A percentile compares a stretch with the other conserved stretches of the same genome.
Evolutionary conservation across 768 basidiomycete genomes (phyloP).

Genomic region (Tylopilus balloui): DNA sequence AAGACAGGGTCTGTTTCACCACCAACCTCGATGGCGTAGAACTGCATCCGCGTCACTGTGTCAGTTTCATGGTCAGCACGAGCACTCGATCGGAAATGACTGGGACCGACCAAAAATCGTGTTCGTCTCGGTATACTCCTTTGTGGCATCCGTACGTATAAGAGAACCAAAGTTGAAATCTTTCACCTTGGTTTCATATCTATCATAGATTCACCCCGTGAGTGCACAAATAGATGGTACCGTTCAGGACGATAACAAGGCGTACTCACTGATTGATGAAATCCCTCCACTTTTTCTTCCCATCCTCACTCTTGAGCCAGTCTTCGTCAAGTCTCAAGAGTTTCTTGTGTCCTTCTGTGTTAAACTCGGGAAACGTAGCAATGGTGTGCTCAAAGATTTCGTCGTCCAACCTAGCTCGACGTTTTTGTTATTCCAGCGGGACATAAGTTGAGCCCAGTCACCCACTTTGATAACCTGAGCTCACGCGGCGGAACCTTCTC

Average conservation of each 20-base stretch:
- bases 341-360: constrained; percentile 42
- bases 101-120: constrained; percentile 78
- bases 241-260: not conserved
- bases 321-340: constrained; percentile 76
- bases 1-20: constrained; percentile 7
- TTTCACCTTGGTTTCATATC: constrained; percentile 86
- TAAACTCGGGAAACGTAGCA: constrained; percentile 77
- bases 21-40: constrained; percentile 85
- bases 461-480: constrained; percentile 79
- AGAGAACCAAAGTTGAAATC: constrained; percentile 97
- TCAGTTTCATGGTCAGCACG: constrained; percentile 10
- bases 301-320: constrained; percentile 82
- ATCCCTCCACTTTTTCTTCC: constrained; percentile 87
- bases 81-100: not conserved
- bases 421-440: constrained; percentile 11
- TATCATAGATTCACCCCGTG: constrained; percentile 26
- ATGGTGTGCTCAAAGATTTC: constrained; percentile 81
- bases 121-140: constrained; percentile 88
- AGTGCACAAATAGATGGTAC: constrained; percentile 2
- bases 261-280: constrained; percentile 69
- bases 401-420: constrained; percentile 67
- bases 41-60: constrained; percentile 44
- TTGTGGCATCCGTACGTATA: constrained; percentile 71
- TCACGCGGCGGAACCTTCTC: constrained; percentile 72
- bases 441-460: constrained; percentile 8